phyloP scores from a whole-genome alignment of 2,329 filamentous ascomycete genomes.

The Metarhizium guizhouense region DNA sequence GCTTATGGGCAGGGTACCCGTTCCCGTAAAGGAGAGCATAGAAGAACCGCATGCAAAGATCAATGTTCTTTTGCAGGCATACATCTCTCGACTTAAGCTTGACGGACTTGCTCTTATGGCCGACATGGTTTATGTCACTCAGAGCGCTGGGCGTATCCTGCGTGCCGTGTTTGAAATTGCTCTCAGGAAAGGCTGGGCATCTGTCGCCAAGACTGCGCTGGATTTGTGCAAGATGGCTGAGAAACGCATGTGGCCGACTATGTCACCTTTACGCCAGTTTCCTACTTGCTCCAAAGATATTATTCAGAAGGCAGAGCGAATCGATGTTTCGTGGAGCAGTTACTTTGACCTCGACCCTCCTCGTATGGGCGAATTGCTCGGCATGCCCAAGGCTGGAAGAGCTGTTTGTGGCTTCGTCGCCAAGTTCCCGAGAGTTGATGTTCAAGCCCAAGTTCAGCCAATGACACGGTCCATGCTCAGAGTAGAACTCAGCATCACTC shows the following conservation, averaged over 20 bases:
- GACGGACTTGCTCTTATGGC: conserved; percentile 95
- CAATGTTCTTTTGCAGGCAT: conserved; percentile 93
- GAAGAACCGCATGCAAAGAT: conserved; percentile 97
- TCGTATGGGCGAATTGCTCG: conserved; percentile 88
- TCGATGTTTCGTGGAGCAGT: conserved; percentile 85
- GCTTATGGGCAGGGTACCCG: conserved; percentile 78
- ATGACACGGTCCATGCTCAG: conserved; percentile 90
- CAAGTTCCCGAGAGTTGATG: conserved; percentile 87
- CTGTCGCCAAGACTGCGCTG: conserved; percentile 83
- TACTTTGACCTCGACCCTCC: conserved; percentile 97
- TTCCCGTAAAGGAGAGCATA: conserved; percentile 95
- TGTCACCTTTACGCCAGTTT: conserved; percentile 93
- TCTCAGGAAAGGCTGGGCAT: conserved; percentile 93
- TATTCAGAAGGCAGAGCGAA: conserved; percentile 84
- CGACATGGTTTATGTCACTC: conserved; percentile 96
- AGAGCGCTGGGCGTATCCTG: conserved; percentile 92
- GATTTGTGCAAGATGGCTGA: conserved; percentile 99
- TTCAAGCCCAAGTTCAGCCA: conserved; percentile 89
- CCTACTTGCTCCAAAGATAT: conserved; percentile 74
- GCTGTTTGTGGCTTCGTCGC: conserved; percentile 78
- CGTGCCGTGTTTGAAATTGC: conserved; percentile 94
- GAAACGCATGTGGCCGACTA: conserved; percentile 99
- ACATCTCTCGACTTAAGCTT: conserved; percentile 88
- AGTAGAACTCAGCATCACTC: conserved; percentile 82
- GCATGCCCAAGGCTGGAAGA: conserved; percentile 79